Conservation (phyloP, 2,329 filamentous ascomycete genomes). For the Lizonia empirigonia region DNA sequence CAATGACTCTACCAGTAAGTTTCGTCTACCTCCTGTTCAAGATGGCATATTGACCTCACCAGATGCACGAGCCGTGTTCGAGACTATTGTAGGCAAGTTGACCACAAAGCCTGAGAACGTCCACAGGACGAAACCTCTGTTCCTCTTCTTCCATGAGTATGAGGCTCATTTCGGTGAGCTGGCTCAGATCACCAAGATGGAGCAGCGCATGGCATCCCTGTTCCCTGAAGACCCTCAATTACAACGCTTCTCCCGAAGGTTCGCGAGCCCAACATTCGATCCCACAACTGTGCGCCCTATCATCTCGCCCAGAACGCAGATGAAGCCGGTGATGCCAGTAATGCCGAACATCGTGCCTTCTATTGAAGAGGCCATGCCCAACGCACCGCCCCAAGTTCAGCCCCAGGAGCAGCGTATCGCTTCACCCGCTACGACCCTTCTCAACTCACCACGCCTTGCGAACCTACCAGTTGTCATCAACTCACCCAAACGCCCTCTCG, state of each 20-base stretch:
- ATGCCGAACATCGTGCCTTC: slow-evolving; percentile 52
- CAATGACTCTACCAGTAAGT: slow-evolving; percentile 90
- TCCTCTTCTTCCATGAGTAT: slow-evolving; percentile 91
- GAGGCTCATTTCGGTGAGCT: slow-evolving; percentile 94
- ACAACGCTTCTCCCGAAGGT: slow-evolving; percentile 76
- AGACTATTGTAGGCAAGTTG: slow-evolving; percentile 86
- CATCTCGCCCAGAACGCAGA: slow-evolving; percentile 79
- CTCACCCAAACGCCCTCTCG: slow-evolving; percentile 56
- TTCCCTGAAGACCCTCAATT: slow-evolving; percentile 86
- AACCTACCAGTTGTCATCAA: slow-evolving; percentile 36
- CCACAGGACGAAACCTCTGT: slow-evolving; percentile 80
- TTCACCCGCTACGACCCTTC: slow-evolving; percentile 27
- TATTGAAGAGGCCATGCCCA: slow-evolving; percentile 36
- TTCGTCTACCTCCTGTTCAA: slow-evolving; percentile 5
- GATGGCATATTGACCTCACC: slow-evolving; percentile 18
- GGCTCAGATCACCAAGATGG: slow-evolving; percentile 85
- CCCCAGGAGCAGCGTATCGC: slow-evolving; percentile 31
- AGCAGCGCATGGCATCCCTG: slow-evolving; percentile 90
- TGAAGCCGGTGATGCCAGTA: slow-evolving; percentile 56
- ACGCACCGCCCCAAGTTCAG: slow-evolving; percentile 24
- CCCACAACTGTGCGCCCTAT: slow-evolving; percentile 81
- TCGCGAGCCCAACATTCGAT: slow-evolving; percentile 71
- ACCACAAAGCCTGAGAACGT: slow-evolving; percentile 75
- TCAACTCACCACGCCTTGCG: slow-evolving; percentile 41
- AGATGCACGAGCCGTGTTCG: slow-evolving; percentile 96